A percentile compares a stretch with the other conserved stretches of the same genome.
Evolutionary conservation across 1,284 basidiomycete genomes (phyloP).

Genomic region (Ustilago xerochloae): DNA sequence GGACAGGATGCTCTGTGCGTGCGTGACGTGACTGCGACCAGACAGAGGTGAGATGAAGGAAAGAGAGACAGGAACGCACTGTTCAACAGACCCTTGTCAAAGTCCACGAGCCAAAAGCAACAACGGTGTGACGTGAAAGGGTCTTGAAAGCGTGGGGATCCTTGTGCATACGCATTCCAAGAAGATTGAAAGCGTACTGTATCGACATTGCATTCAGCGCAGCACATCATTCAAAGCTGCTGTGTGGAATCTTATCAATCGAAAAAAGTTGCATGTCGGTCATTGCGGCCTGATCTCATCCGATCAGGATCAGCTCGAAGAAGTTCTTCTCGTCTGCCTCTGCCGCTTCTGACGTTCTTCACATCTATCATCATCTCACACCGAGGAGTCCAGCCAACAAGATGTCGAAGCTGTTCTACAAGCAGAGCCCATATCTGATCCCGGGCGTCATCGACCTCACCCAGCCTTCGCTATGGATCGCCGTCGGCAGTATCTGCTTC

Average conservation of each 20-base stretch:
- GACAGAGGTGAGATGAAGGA: too few relatives aligned
- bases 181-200: background rate
- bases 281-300: background rate
- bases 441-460: constrained; percentile 56
- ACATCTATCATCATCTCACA: background rate
- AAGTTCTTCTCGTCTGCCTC: background rate
- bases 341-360: background rate
- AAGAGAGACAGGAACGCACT: too few relatives aligned
- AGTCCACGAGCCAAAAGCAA: too few relatives aligned
- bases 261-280: background rate
- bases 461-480: constrained; percentile 59
- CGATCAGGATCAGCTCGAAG: background rate
- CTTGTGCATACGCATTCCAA: background rate
- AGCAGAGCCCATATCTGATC: constrained; percentile 31
- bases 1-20: background rate
- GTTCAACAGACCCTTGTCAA: too few relatives aligned
- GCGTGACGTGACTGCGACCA: too few relatives aligned
- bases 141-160: background rate
- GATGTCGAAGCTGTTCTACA: background rate
- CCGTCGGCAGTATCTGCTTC: constrained; percentile 71
- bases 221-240: background rate
- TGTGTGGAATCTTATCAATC: background rate
- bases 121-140: background rate
- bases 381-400: background rate
- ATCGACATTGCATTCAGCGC: too few relatives aligned